Evolutionary conservation across 2,329 filamentous ascomycete species (phyloP).

Genomic region (Calonectria pseudoreteaudii): DNA sequence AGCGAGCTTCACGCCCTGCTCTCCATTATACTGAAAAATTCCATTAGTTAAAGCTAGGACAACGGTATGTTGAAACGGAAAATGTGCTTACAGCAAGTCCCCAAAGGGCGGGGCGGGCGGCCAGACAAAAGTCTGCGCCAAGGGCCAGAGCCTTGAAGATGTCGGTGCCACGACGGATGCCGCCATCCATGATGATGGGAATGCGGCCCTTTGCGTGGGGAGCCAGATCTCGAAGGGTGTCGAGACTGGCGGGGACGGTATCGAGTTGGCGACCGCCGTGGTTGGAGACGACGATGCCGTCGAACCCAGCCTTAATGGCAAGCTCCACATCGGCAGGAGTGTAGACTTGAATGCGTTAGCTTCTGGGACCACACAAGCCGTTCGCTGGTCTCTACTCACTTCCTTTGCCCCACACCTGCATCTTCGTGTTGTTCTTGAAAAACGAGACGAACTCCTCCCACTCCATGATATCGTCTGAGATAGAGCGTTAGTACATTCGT

Average conservation of each 20-base stretch:
- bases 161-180: conserved; percentile 50
- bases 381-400: conserved; percentile 14
- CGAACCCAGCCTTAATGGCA: conserved; percentile 44
- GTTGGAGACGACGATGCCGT: conserved; percentile 49
- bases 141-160: conserved; percentile 50
- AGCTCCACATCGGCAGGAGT: conserved; percentile 47
- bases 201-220: conserved; percentile 37
- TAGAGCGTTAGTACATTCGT: background rate
- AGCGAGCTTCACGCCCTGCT: conserved; percentile 22
- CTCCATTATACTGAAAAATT: conserved; percentile 17
- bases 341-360: conserved; percentile 32
- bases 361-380: no score
- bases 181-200: conserved; percentile 48
- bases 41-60: rapidly evolving
- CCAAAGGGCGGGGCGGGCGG: conserved; percentile 27
- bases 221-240: conserved; percentile 46
- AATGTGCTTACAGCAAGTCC: conserved; percentile 24
- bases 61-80: rapidly evolving
- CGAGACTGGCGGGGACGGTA: conserved; percentile 45
- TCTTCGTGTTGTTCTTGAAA: conserved; percentile 24
- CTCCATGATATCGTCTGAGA: conserved; percentile 11
- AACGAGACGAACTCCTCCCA: conserved; percentile 21
- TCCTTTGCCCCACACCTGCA: conserved; percentile 30
- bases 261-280: conserved; percentile 51
- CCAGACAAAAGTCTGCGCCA: conserved; percentile 42